These are phyloP conservation scores for Ustilago nuda DNA, from an alignment of 1,284 basidiomycete genomes.

Conservation along the genomic window DNA sequence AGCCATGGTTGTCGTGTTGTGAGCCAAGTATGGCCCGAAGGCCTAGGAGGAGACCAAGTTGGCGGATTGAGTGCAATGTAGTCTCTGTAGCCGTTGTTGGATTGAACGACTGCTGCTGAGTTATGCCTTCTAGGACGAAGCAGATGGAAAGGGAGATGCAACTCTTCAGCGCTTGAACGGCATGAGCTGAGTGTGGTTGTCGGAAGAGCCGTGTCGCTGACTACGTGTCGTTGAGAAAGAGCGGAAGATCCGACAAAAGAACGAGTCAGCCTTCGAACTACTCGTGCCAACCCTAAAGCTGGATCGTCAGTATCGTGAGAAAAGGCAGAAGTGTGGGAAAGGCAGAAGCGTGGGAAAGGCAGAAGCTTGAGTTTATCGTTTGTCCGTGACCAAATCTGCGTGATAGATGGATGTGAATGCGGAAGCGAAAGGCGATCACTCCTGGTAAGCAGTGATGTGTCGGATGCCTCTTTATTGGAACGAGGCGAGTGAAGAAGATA, in stretches of 20 bases:
- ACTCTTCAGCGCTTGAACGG: neutral
- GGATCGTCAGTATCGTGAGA: neutral
- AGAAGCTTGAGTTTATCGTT: neutral
- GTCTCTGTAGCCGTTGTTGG: no score
- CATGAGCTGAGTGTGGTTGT: conserved; percentile 2
- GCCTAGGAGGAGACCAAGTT: conserved; percentile 3
- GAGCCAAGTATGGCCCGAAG: neutral
- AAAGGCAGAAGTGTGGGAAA: neutral
- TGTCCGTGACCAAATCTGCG: neutral
- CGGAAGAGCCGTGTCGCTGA: neutral
- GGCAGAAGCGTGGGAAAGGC: neutral
- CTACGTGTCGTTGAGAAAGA: neutral
- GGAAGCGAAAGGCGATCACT: neutral
- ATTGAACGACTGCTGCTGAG: neutral
- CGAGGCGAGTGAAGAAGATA: neutral
- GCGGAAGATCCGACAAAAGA: neutral
- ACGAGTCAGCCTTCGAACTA: conserved; percentile 2
- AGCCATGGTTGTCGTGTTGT: conserved; percentile 27
- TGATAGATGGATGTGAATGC: neutral
- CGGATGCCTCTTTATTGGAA: neutral
- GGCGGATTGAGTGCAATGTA: neutral
- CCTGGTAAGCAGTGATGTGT: neutral
- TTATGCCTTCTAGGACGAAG: neutral
- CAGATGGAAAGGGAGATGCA: neutral
- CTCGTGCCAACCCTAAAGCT: neutral